Base-by-base conservation (phyloP, 306 rosid species). In the Mimosa pudica region DNA sequence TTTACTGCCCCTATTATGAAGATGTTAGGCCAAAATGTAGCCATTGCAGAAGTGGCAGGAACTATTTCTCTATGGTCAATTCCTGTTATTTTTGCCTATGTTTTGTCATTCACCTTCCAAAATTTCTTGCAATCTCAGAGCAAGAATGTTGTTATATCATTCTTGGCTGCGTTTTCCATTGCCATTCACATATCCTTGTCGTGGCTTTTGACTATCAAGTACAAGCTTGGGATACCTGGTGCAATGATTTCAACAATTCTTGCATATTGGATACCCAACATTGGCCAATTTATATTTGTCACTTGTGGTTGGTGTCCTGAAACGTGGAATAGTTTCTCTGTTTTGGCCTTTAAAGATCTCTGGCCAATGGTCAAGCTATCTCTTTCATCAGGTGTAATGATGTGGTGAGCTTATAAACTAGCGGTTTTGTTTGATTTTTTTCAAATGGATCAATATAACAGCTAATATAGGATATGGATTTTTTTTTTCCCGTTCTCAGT, bases 331-430 rank as follows among this genome's bases (percentile, higher is more conserved):
- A 88, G 93, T 44, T 87, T 87, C 81, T 81, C 90, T 0, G 20
- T 71, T 35, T 78, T 88, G 8, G 90, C 93, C 7, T 87, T 89
- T 75, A 42, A 73, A 30, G 90, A 89, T 38, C 85, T 89, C 17
- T 85, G 89, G 89, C 93, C 89, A 44, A 88, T 89, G 60, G 74
- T 89, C 75, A 87, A 89, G 86, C 87, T 89, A 30, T 89, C 93
- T 9, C 63, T 89, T 8, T 83, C 93, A 18, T 80, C 93, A 11
- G 93, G 90, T 69, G 79, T 82, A 58, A 89, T 89, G 93, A 24
- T 89, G 33, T 89, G 90, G 93, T 89, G 73, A 83, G 82, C 7
- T 67, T 4, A 12, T 30, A 17, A 30, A 12, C 42, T 11, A 30
- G 44, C 32, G 68, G 68, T 30, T 62, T 5, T n/a, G 1, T 13